Evolutionary conservation across 169 alveolate genomes (phyloP), one percentile per base, ranked within the genome.

Genomic region (Plasmodium billcollinsi): DNA sequence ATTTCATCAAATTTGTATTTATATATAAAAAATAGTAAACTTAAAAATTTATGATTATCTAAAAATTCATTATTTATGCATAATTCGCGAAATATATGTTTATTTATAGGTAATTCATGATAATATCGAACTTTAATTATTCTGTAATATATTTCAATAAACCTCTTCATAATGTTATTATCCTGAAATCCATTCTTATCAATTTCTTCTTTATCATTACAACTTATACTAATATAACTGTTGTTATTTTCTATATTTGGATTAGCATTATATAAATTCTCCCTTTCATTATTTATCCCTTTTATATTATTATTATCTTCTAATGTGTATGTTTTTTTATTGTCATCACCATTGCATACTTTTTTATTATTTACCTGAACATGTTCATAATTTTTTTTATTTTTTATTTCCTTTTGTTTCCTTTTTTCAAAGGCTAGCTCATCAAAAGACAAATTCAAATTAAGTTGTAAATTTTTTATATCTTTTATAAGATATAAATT

Each of bases 41-140:
- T 66, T 49, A 78, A 50, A 33, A 78, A 66, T 33, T 26, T 78
- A 7, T 26, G 39, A 39, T 78, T 78, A 78, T 78, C 78, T 45
- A 78, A 24, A 52, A 66, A 66, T 15, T 78, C 71, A 39, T n/a
- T 78, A 61, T 78, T 78, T 45, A 78, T 11, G 71, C 78, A 78
- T 71, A 78, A 78, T 66, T 78, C 89, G 52, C 89, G 89, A 78
- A 78, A 65, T 78, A 78, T 78, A 24, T 78, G 89, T 65, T 78
- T 78, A 66, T 78, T 78, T 67, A 78, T 52, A 21, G 89, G 59
- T 56, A 78, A 65, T 78, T 78, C 78, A 43, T 78, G 89, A 78
- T 63, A 65, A 65, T 78, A 78, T 78, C 89, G 75, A 65, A 78
- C 58, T 59, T 66, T 78, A 14, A 78, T 45, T 21, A 66, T 52